These are phyloP conservation scores for Yamadazyma sp. DNA, from an alignment of 1,139 yeast genomes.

Conservation along the genomic window DNA sequence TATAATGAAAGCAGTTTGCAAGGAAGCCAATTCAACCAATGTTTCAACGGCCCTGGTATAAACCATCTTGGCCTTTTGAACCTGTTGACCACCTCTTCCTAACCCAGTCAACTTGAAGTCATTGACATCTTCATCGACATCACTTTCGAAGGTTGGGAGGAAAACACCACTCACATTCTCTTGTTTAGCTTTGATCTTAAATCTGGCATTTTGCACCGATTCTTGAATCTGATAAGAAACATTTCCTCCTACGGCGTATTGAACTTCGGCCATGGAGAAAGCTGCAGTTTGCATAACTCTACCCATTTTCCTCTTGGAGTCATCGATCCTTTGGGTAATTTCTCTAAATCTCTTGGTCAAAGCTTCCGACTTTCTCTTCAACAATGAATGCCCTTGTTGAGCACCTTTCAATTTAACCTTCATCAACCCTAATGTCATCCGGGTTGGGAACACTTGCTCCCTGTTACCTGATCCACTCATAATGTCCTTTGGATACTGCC, in stretches of 20 bases:
- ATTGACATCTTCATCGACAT: slow-evolving; percentile 77
- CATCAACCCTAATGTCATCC: slow-evolving; percentile 96
- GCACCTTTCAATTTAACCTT: slow-evolving; percentile 96
- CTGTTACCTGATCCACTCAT: slow-evolving; percentile 59
- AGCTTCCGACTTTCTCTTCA: slow-evolving; percentile 96
- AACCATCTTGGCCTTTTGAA: slow-evolving; percentile 88
- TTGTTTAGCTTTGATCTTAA: slow-evolving; percentile 86
- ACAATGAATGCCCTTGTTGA: slow-evolving; percentile 88
- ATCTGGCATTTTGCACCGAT: slow-evolving; percentile 85
- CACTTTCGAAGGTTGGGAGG: slow-evolving; percentile 88
- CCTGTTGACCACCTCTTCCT: slow-evolving; percentile 99
- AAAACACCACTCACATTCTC: slow-evolving; percentile 96
- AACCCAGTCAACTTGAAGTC: slow-evolving; percentile 95
- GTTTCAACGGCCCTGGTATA: slow-evolving; percentile 96
- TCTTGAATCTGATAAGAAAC: slow-evolving; percentile 95
- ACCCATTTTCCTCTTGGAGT: slow-evolving; percentile 96
- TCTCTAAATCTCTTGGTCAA: slow-evolving; percentile 94
- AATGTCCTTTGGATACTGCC: background rate
- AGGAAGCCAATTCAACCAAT: slow-evolving; percentile 88
- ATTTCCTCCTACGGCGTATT: slow-evolving; percentile 95
- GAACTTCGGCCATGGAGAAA: slow-evolving; percentile 93
- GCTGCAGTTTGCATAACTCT: slow-evolving; percentile 98
- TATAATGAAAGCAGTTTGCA: slow-evolving; percentile 93
- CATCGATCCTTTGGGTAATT: slow-evolving; percentile 90
- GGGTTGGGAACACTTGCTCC: slow-evolving; percentile 92